Evolutionary conservation across 495 filamentous ascomycete genomes (phyloP).

Genomic region (Apiosordaria backusii): DNA sequence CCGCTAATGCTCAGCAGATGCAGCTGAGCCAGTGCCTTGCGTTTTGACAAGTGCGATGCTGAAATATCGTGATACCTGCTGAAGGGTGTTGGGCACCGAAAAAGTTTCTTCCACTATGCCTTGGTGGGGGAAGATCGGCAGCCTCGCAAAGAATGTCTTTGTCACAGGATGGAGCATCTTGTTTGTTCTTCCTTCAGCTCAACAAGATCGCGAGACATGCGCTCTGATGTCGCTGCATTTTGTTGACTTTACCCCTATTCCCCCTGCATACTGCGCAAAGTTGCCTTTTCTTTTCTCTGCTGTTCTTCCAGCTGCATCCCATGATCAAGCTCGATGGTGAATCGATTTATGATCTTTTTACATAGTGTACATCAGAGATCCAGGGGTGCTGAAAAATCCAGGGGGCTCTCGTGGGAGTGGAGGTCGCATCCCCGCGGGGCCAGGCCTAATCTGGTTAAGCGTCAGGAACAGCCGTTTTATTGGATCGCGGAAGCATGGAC

Average conservation of each 20-base stretch:
- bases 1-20: neutral
- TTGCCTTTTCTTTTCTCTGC: neutral
- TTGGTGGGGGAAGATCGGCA: neutral
- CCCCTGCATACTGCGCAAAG: neutral
- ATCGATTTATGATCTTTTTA: neutral
- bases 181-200: neutral
- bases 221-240: neutral
- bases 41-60: neutral
- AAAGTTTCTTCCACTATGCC: neutral
- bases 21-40: neutral
- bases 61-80: neutral
- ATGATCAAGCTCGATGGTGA: neutral
- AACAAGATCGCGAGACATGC: neutral
- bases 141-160: neutral
- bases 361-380: neutral
- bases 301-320: neutral
- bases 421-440: conserved; percentile 8
- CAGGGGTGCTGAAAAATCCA: conserved; percentile 10
- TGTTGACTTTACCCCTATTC: neutral
- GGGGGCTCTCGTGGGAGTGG: conserved; percentile 17
- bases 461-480: conserved; percentile 46
- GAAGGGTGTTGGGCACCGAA: neutral
- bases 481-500: conserved; percentile 44
- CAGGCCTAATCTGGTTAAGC: conserved; percentile 31
- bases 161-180: neutral